Percentiles rank a stretch among this genome's conserved stretches.
phyloP scores from a whole-genome alignment of 176 grass and related monocot genomes.

The Carex littledalei region DNA sequence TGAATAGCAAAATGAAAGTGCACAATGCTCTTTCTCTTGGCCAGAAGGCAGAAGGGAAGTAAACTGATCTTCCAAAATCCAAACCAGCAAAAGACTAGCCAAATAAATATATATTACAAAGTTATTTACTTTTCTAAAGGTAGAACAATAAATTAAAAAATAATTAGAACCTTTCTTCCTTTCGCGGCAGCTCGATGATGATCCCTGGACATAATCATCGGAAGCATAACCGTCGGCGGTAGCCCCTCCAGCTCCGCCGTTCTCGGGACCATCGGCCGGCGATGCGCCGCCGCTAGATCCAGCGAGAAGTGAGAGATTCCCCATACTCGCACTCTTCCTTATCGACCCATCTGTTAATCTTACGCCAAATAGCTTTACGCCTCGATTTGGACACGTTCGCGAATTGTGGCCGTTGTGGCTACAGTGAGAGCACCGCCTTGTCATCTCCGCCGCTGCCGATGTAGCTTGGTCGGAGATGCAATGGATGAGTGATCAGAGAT shows the following conservation, averaged over 20 bases:
- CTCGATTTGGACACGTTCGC: conserved; percentile 85
- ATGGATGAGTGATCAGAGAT: conserved; percentile 2
- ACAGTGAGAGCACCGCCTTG: conserved; percentile 95
- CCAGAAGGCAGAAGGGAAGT: background rate
- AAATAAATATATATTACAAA: background rate
- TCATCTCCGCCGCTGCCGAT: conserved; percentile 41
- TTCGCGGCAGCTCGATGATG: conserved; percentile 83
- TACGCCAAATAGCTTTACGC: conserved; percentile 94
- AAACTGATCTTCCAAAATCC: background rate
- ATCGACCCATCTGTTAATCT: conserved; percentile 88
- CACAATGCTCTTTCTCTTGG: background rate
- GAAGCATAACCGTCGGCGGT: conserved; percentile 72
- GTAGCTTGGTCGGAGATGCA: background rate
- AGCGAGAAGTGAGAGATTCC: conserved; percentile 79
- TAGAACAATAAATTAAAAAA: background rate
- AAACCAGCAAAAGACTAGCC: background rate
- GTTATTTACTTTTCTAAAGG: background rate
- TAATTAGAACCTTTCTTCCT: conserved; percentile 78
- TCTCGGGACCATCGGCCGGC: conserved; percentile 55
- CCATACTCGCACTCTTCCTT: conserved; percentile 98
- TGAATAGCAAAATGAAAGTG: background rate
- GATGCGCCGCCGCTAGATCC: conserved; percentile 78
- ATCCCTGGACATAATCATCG: conserved; percentile 90
- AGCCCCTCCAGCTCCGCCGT: conserved; percentile 10
- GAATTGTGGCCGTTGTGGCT: conserved; percentile 98